These are phyloP conservation scores for Pestalotiopsis sp. DNA, from an alignment of 2,329 filamentous ascomycete genomes.

Conservation along the genomic window DNA sequence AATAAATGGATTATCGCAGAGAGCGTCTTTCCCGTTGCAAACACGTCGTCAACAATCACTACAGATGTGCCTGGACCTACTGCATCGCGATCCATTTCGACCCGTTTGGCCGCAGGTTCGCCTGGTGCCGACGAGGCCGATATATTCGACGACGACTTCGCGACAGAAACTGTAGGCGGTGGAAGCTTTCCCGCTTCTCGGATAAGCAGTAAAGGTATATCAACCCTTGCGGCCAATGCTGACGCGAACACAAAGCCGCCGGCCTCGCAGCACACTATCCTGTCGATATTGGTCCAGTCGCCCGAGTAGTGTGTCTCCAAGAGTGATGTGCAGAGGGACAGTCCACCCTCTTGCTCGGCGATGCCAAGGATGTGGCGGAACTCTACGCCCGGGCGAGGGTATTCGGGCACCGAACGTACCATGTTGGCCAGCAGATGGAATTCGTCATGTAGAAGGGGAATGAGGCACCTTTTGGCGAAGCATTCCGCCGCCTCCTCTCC, in stretches of 20 bases:
- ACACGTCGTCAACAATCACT: slow-evolving; percentile 63
- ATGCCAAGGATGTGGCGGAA: slow-evolving; percentile 64
- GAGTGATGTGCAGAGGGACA: slow-evolving; percentile 53
- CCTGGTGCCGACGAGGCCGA: slow-evolving; percentile 40
- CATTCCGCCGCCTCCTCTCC: slow-evolving; percentile 39
- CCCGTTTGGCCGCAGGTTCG: slow-evolving; percentile 30
- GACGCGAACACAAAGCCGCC: slow-evolving; percentile 61
- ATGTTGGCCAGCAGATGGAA: slow-evolving; percentile 50
- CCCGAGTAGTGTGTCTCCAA: slow-evolving; percentile 47
- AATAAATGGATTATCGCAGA: slow-evolving; percentile 54
- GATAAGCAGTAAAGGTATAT: slow-evolving; percentile 50
- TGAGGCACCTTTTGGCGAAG: slow-evolving; percentile 45
- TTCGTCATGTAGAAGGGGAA: slow-evolving; percentile 49
- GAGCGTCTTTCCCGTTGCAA: slow-evolving; percentile 58
- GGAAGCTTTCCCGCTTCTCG: slow-evolving; percentile 62
- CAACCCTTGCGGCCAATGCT: slow-evolving; percentile 43
- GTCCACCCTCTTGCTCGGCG: slow-evolving; percentile 50
- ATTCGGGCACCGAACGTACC: slow-evolving; percentile 49
- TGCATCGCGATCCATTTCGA: slow-evolving; percentile 52
- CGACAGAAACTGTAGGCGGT: slow-evolving; percentile 52
- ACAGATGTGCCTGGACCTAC: slow-evolving; percentile 44
- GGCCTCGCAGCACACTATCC: slow-evolving; percentile 55
- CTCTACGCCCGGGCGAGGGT: slow-evolving; percentile 51
- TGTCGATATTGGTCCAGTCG: slow-evolving; percentile 48
- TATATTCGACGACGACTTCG: slow-evolving; percentile 54